Conservation (phyloP, 2,329 filamentous ascomycete species). For the Venturia aucupariae region DNA sequence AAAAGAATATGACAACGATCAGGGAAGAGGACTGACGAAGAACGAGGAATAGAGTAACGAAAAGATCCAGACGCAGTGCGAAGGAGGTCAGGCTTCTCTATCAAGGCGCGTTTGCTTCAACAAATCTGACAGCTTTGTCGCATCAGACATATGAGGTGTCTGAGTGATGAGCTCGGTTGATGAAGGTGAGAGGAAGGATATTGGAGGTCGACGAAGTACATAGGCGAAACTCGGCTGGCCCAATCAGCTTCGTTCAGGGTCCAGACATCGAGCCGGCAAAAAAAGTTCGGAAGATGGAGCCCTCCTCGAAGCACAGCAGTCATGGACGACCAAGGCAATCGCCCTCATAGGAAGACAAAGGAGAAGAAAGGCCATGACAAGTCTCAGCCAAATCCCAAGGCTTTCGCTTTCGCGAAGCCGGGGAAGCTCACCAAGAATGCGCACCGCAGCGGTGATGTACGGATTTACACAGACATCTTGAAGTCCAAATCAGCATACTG, state of each 20-base stretch:
- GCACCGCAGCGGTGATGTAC: slow-evolving; percentile 61
- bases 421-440: slow-evolving; percentile 71
- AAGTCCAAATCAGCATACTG: not conserved
- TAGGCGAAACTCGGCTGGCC: not conserved
- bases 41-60: too few relatives aligned
- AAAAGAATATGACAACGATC: too few relatives aligned
- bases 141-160: too few relatives aligned
- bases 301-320: not conserved
- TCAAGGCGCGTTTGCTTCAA: too few relatives aligned
- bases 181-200: not conserved
- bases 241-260: not conserved
- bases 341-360: slow-evolving; percentile 77
- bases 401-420: slow-evolving; percentile 75
- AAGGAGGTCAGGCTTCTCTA: too few relatives aligned
- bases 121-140: too few relatives aligned
- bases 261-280: not conserved
- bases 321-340: slow-evolving; percentile 54
- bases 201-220: too few relatives aligned
- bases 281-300: not conserved
- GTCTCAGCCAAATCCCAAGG: slow-evolving; percentile 71
- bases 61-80: too few relatives aligned
- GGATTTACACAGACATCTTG: not conserved
- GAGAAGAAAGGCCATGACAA: slow-evolving; percentile 74
- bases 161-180: too few relatives aligned
- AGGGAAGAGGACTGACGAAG: too few relatives aligned